These are phyloP conservation scores for Ammopiptanthus mongolicus DNA, from an alignment of 306 rosid species.

Conservation along the genomic window DNA sequence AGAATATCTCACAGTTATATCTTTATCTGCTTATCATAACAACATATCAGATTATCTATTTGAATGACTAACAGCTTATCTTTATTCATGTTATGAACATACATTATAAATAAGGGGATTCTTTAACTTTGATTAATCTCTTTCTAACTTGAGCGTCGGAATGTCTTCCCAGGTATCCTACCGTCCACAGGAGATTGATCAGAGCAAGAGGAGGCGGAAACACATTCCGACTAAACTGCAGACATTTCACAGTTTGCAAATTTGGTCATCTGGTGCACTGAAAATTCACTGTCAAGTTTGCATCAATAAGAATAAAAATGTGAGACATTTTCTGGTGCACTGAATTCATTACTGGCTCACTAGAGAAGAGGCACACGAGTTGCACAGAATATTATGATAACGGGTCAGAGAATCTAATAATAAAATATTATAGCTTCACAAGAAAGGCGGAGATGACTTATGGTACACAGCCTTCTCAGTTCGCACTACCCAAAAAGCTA, in stretches of 20 bases:
- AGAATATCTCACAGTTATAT: too few species aligned
- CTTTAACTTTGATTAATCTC: too few species aligned
- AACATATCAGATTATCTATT: too few species aligned
- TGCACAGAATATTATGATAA: not conserved
- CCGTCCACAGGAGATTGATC: too few species aligned
- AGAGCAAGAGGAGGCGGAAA: too few species aligned
- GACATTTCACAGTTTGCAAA: not conserved
- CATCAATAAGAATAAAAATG: not conserved
- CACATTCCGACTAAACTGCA: too few species aligned
- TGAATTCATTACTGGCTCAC: not conserved
- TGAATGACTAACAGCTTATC: too few species aligned
- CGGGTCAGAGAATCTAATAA: not conserved
- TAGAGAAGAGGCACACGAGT: not conserved
- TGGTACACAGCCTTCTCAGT: conserved; percentile 26
- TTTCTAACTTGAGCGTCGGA: too few species aligned
- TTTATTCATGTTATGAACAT: too few species aligned
- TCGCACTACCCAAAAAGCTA: conserved; percentile 3
- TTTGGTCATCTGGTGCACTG: not conserved
- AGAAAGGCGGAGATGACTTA: not conserved
- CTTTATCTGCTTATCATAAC: too few species aligned
- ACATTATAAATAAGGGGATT: too few species aligned
- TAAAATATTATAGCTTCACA: not conserved
- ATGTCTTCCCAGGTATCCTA: too few species aligned
- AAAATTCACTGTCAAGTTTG: not conserved
- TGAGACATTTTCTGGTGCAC: not conserved